A percentile compares a stretch with the other conserved stretches of the same genome.
These are phyloP conservation scores for Podospora pseudoanserina DNA, from an alignment of 495 filamentous ascomycete genomes.

Conservation along the genomic window DNA sequence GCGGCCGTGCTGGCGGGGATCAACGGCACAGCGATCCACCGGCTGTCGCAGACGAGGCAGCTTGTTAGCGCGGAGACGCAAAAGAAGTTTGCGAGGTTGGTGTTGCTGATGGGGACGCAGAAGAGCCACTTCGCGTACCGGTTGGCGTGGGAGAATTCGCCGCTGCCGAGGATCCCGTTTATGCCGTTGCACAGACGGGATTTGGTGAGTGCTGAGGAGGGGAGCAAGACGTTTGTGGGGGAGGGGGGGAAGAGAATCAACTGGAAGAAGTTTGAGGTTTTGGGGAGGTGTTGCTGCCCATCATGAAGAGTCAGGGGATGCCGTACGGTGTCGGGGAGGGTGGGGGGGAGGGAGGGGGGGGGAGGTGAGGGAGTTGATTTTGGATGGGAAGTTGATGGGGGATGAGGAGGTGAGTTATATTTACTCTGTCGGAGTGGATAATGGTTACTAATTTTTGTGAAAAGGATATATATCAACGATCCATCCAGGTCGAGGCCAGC, in stretches of 20 bases:
- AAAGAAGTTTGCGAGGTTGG: conserved; percentile 82
- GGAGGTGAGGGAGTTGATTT: conserved; percentile 59
- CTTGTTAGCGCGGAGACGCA: conserved; percentile 65
- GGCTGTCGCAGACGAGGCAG: conserved; percentile 76
- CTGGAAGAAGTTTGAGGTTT: conserved; percentile 97
- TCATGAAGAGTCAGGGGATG: conserved; percentile 84
- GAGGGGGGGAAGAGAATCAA: conserved; percentile 76
- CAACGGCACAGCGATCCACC: conserved; percentile 80
- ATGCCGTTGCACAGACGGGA: conserved; percentile 88
- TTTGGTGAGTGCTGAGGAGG: conserved; percentile 86
- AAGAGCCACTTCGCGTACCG: conserved; percentile 92
- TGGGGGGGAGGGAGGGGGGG: conserved; percentile 47
- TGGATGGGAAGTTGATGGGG: conserved; percentile 58
- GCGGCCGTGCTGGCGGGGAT: conserved; percentile 92
- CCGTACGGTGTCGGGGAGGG: conserved; percentile 51
- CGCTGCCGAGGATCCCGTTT: conserved; percentile 85
- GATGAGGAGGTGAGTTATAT: conserved; percentile 56
- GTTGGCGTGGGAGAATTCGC: conserved; percentile 93
- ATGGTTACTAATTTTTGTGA: not conserved
- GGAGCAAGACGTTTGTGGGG: conserved; percentile 81
- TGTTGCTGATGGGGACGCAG: conserved; percentile 87
- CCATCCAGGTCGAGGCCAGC: conserved; percentile 51
- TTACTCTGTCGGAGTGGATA: not conserved
- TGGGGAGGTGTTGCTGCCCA: conserved; percentile 83
- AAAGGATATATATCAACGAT: conserved; percentile 61